Conservation (phyloP, 2,329 filamentous ascomycete species). For the Diaporthe nobilis region DNA sequence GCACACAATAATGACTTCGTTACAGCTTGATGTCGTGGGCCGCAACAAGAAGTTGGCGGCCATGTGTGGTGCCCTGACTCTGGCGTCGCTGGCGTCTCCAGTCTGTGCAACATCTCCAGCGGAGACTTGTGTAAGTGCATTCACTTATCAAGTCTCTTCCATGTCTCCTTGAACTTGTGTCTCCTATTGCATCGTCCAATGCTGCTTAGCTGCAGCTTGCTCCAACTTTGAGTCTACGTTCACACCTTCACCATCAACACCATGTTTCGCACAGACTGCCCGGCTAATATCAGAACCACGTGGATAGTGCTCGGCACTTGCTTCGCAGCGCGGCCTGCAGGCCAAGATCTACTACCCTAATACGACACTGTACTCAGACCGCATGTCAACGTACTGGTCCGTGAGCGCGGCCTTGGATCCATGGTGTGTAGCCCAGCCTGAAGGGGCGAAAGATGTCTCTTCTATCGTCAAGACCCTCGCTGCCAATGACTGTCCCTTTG, state of each 20-base stretch:
- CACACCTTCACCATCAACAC: conserved; percentile 1
- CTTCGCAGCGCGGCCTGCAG: conserved; percentile 44
- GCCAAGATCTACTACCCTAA: conserved; percentile 50
- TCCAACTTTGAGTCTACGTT: background rate
- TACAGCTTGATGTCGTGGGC: background rate
- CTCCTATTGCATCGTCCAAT: background rate
- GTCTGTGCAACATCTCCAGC: background rate
- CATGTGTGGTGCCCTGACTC: conserved; percentile 15
- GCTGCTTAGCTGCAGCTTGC: background rate
- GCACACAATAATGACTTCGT: background rate
- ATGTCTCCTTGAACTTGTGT: background rate
- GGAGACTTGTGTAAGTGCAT: conserved; percentile 8
- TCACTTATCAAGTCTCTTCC: background rate
- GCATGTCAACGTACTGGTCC: conserved; percentile 55
- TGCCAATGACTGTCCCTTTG: conserved; percentile 52
- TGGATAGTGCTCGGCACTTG: conserved; percentile 48
- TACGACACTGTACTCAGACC: conserved; percentile 48
- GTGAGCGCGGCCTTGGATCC: conserved; percentile 52
- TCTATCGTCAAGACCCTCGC: conserved; percentile 51
- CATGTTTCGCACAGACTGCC: conserved; percentile 18
- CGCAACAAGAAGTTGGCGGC: background rate
- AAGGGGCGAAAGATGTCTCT: conserved; percentile 53
- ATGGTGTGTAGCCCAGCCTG: conserved; percentile 54
- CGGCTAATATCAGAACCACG: background rate
- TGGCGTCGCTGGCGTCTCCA: background rate